Evolutionary conservation across 768 basidiomycete genomes (phyloP).

Genomic region (Chalciporus chontae): DNA sequence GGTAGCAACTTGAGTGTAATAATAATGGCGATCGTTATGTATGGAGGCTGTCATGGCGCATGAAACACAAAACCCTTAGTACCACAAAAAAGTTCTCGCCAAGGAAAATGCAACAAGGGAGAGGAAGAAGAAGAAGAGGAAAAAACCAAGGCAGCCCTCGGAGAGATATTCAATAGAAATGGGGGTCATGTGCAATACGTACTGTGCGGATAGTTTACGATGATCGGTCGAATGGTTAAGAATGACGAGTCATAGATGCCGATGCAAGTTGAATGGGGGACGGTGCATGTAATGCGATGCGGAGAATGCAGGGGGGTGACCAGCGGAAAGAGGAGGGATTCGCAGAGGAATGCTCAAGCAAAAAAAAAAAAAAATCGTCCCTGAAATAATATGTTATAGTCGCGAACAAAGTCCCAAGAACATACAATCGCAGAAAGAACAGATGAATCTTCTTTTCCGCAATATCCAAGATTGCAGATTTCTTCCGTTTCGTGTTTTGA

Average conservation of each 20-base stretch:
- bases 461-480: constrained; percentile 18
- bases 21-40: constrained; percentile 19
- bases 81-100: constrained; percentile 14
- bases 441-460: constrained; percentile 7
- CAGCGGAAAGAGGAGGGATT: constrained; percentile 9
- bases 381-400: constrained; percentile 35
- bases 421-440: constrained; percentile 24
- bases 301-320: constrained; percentile 10
- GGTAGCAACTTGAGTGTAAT: constrained; percentile 17
- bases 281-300: constrained; percentile 3
- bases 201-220: constrained; percentile 25
- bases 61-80: constrained; percentile 12
- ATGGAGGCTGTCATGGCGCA: constrained; percentile 7
- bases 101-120: constrained; percentile 4
- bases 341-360: constrained; percentile 17
- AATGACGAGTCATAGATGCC: constrained; percentile 28
- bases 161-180: constrained; percentile 27
- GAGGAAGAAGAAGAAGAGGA: background rate
- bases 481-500: constrained; percentile 1
- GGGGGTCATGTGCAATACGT: constrained; percentile 28
- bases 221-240: constrained; percentile 13
- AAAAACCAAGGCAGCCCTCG: constrained; percentile 1
- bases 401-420: constrained; percentile 35
- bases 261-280: constrained; percentile 3
- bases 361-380: constrained; percentile 29